Evolutionary conservation across 1,284 basidiomycete genomes (phyloP).

Genomic region (Apiotrichum siamense): DNA sequence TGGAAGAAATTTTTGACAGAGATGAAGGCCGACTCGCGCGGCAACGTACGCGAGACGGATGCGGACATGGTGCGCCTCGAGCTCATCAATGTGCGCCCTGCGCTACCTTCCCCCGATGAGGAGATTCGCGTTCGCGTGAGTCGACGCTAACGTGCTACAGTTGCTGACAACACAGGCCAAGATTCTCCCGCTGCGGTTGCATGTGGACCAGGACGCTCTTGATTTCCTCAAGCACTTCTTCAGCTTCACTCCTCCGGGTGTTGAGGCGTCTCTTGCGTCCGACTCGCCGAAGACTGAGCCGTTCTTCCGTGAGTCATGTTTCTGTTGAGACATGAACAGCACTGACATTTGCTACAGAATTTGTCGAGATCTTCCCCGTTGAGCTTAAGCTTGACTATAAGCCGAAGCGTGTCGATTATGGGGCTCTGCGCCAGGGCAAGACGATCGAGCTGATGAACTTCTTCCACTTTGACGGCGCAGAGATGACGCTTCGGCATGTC

Average conservation of each 20-base stretch:
- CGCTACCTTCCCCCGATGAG: constrained; percentile 54
- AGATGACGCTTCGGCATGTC: constrained; percentile 93
- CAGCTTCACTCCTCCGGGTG: constrained; percentile 67
- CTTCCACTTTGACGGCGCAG: constrained; percentile 98
- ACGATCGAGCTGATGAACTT: constrained; percentile 99
- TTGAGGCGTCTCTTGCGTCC: neutral
- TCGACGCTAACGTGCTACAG: neutral
- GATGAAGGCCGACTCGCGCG: constrained; percentile 70
- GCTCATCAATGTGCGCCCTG: constrained; percentile 65
- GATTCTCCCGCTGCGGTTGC: constrained; percentile 78
- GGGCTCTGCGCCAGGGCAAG: constrained; percentile 80
- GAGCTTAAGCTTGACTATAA: constrained; percentile 94
- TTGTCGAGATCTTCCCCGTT: constrained; percentile 56
- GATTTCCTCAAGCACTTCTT: constrained; percentile 97
- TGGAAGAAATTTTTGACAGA: constrained; percentile 95
- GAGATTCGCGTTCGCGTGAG: constrained; percentile 77
- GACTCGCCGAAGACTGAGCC: constrained; percentile 41
- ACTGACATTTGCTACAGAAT: constrained; percentile 27
- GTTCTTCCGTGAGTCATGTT: constrained; percentile 45
- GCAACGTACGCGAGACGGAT: constrained; percentile 78
- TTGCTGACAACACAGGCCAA: constrained; percentile 64
- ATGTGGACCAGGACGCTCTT: constrained; percentile 96
- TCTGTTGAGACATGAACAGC: neutral
- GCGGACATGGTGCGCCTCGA: constrained; percentile 91
- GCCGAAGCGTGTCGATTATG: constrained; percentile 91